phyloP scores from a whole-genome alignment of 129 eudicot genomes.

The Logfia minima region DNA sequence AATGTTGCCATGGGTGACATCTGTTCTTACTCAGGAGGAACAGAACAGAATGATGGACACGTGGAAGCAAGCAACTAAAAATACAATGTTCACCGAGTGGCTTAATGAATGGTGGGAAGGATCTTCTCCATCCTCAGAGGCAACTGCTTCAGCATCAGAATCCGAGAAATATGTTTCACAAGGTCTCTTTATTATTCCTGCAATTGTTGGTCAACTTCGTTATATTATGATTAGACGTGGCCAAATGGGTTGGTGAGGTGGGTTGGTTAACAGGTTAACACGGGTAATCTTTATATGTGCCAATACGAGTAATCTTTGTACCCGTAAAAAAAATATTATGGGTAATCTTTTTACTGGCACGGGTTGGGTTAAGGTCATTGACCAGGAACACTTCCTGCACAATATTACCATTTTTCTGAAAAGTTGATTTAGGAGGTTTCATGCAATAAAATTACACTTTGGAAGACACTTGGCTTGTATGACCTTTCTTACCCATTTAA shows the following conservation, averaged over 20 bases:
- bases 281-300: too few species aligned
- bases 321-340: too few species aligned
- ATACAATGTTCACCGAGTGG: conserved; percentile 98
- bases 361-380: too few species aligned
- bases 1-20: conserved; percentile 99
- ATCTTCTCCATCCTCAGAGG: conserved; percentile 52
- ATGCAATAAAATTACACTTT: neutral
- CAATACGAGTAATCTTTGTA: too few species aligned
- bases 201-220: neutral
- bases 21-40: conserved; percentile 97
- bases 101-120: conserved; percentile 99
- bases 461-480: neutral
- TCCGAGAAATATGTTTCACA: conserved; percentile 47
- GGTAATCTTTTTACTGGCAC: too few species aligned
- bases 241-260: neutral
- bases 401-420: neutral
- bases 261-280: too few species aligned
- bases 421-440: neutral
- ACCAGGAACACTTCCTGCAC: too few species aligned
- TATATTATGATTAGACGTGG: neutral
- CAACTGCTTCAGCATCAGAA: conserved; percentile 53
- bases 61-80: conserved; percentile 94
- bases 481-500: neutral
- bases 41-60: conserved; percentile 97
- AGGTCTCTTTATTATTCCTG: conserved; percentile 46